Evolutionary conservation across 1,284 basidiomycete species (phyloP).

Genomic region (Fomitopsis pinicola): DNA sequence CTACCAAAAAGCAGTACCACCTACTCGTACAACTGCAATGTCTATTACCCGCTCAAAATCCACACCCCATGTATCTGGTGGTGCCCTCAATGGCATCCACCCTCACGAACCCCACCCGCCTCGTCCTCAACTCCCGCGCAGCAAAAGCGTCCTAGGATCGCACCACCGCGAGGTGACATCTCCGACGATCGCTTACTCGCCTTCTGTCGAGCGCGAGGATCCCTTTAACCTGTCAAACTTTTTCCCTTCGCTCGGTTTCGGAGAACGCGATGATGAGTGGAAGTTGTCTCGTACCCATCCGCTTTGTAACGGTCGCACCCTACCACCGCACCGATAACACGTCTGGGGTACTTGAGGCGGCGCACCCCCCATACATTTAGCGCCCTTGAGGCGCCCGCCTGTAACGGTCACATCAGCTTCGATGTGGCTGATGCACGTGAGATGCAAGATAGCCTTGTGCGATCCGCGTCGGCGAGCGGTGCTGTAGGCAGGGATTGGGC

Average conservation of each 20-base stretch:
- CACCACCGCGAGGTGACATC: constrained; percentile 6
- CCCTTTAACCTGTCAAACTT: constrained; percentile 48
- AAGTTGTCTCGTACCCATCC: too few relatives aligned
- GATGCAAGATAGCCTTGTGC: too few relatives aligned
- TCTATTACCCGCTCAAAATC: constrained; percentile 27
- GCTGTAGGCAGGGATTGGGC: too few relatives aligned
- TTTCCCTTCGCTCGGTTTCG: constrained; percentile 36
- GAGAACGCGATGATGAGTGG: constrained; percentile 29
- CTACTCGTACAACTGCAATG: constrained; percentile 13
- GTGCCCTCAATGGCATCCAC: constrained; percentile 2
- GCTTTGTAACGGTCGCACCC: too few relatives aligned
- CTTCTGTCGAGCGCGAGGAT: constrained; percentile 29
- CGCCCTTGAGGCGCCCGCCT: too few relatives aligned
- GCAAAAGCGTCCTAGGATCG: constrained; percentile 16
- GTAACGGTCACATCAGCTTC: too few relatives aligned
- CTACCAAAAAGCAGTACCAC: background rate
- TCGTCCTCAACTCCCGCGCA: constrained; percentile 16
- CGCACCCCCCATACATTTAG: too few relatives aligned
- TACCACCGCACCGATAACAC: too few relatives aligned
- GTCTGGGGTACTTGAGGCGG: too few relatives aligned
- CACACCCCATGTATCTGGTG: constrained; percentile 17
- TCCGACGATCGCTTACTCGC: constrained; percentile 11
- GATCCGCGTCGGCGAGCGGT: too few relatives aligned
- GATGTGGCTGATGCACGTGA: too few relatives aligned
- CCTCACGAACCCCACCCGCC: background rate